A percentile compares a stretch with the other conserved stretches of the same genome.
These are phyloP conservation scores for Emydomyces testavorans DNA, from an alignment of 2,329 filamentous ascomycete genomes.

Conservation along the genomic window DNA sequence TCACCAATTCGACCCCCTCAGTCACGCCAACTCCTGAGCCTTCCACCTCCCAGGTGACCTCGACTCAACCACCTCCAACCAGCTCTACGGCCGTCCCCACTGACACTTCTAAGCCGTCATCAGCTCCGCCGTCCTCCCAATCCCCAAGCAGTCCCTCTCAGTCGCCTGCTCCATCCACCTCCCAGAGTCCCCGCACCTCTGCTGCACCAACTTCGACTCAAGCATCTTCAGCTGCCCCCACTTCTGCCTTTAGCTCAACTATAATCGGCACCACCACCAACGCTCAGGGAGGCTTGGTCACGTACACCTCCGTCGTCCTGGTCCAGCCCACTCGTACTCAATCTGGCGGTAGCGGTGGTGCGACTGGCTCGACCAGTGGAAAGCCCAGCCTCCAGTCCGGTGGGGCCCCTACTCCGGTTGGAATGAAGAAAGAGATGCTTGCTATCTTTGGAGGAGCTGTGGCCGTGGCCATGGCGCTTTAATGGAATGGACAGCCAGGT, in stretches of 20 bases:
- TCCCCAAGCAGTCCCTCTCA: slow-evolving; percentile 12
- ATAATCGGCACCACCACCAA: slow-evolving; percentile 33
- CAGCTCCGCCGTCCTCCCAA: slow-evolving; percentile 10
- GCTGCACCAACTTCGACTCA: slow-evolving; percentile 21
- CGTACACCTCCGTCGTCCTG: slow-evolving; percentile 37
- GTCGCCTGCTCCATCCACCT: neutral
- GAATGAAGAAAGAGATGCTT: slow-evolving; percentile 27
- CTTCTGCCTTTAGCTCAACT: slow-evolving; percentile 22
- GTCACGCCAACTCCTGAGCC: slow-evolving; percentile 8
- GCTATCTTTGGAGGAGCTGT: slow-evolving; percentile 35
- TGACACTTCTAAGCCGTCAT: slow-evolving; percentile 4
- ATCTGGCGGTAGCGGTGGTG: slow-evolving; percentile 17
- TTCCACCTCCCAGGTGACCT: slow-evolving; percentile 4
- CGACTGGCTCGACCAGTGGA: slow-evolving; percentile 13
- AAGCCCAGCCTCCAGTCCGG: slow-evolving; percentile 34
- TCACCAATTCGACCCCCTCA: slow-evolving; percentile 13
- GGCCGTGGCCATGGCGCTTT: slow-evolving; percentile 31
- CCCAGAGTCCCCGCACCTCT: neutral
- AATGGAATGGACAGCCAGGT: slow-evolving; percentile 7
- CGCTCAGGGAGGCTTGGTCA: slow-evolving; percentile 32
- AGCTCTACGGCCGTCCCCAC: neutral
- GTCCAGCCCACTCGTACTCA: slow-evolving; percentile 29
- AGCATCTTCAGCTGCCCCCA: slow-evolving; percentile 17
- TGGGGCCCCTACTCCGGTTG: slow-evolving; percentile 24
- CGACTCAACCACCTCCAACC: slow-evolving; percentile 3